A percentile compares a stretch with the other conserved stretches of the same genome.
Evolutionary conservation across 2,329 filamentous ascomycete genomes (phyloP).

Genomic region (Paracorniculantispora psalliotae): DNA sequence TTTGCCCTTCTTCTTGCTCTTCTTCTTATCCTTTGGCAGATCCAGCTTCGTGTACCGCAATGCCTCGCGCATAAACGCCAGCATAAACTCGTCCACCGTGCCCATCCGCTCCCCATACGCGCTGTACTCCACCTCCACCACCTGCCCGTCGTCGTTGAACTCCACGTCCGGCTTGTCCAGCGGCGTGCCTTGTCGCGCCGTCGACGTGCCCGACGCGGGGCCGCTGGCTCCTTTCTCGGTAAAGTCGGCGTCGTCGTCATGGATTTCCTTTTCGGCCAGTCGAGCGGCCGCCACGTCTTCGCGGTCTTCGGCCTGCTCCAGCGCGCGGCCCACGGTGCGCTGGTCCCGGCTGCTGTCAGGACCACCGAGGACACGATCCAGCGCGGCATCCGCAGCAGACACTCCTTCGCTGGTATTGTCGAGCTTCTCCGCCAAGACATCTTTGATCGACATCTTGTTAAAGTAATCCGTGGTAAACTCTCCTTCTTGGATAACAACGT

Average conservation of each 20-base stretch:
- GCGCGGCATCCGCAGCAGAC: slow-evolving; percentile 72
- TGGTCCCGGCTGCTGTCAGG: slow-evolving; percentile 57
- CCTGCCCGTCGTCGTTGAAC: slow-evolving; percentile 28
- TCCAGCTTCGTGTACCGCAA: slow-evolving; percentile 57
- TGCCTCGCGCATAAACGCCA: slow-evolving; percentile 60
- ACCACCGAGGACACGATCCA: slow-evolving; percentile 77
- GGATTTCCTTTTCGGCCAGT: slow-evolving; percentile 81
- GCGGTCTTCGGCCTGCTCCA: slow-evolving; percentile 86
- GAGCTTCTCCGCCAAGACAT: slow-evolving; percentile 59
- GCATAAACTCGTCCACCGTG: slow-evolving; percentile 71
- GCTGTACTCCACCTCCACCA: slow-evolving; percentile 47
- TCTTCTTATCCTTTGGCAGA: slow-evolving; percentile 60
- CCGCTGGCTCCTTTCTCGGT: slow-evolving; percentile 57
- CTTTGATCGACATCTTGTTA: slow-evolving; percentile 68
- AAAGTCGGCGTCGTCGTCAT: slow-evolving; percentile 82
- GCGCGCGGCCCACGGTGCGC: slow-evolving; percentile 60
- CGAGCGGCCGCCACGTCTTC: slow-evolving; percentile 89
- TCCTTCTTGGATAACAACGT: slow-evolving; percentile 96
- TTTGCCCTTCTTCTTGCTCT: slow-evolving; percentile 54
- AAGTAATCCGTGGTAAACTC: slow-evolving; percentile 98
- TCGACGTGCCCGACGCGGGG: slow-evolving; percentile 44
- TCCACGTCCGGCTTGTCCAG: slow-evolving; percentile 29
- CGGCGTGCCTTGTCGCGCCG: slow-evolving; percentile 48
- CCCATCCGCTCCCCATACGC: slow-evolving; percentile 54
- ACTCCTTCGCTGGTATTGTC: slow-evolving; percentile 47